Evolutionary conservation across 2,329 filamentous ascomycete genomes (phyloP), one percentile per base, ranked within the genome.

Genomic region (Xylariaceae sp.): DNA sequence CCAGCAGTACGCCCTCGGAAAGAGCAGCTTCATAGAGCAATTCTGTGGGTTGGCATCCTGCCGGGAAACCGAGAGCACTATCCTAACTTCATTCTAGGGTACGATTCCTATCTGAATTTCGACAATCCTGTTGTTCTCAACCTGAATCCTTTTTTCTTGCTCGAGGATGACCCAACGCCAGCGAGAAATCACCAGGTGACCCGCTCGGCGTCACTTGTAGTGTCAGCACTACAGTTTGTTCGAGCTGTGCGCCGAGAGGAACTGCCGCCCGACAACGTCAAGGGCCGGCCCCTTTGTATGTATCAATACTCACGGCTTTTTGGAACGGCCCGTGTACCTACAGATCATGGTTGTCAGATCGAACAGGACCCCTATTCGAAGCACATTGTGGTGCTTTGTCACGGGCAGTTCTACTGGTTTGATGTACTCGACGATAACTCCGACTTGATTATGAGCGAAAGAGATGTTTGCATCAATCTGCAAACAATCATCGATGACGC

Each of bases 401-500:
- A 92, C 61, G 94, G 94, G 1, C 94, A 99, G 63, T 91, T 97
- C 67, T 99, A 99, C 73, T 97, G 92, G 92, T 99, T 99, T 65
- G 94, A 99, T 70, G 91, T 96, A 1, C 77, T 99, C 19, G 94
- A 99, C 64, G 87, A 92, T 62, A 95, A 96, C 71, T 88, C 88
- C 5, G 94, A 99, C 70, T 76, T 95, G 53, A 96, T 99, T 72
- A 97, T 97, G 92, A 91, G 87, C 0, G 94, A 97, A 71, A 92
- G 89, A 70, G 94, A 99, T 65, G 81, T 99, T 51, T 85, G 88
- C 5, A 79, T 96, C 67, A 97, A 99, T 67, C 76, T 99, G 19
- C 88, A 95, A 67, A 92, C 90, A 11, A 94, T 97, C 64, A 82
- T 95, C 52, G 88, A 95, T 53, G 94, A 99, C 70, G 92, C 94